phyloP scores from a whole-genome alignment of 306 rosid genomes.

The Ochetophila trinervis region DNA sequence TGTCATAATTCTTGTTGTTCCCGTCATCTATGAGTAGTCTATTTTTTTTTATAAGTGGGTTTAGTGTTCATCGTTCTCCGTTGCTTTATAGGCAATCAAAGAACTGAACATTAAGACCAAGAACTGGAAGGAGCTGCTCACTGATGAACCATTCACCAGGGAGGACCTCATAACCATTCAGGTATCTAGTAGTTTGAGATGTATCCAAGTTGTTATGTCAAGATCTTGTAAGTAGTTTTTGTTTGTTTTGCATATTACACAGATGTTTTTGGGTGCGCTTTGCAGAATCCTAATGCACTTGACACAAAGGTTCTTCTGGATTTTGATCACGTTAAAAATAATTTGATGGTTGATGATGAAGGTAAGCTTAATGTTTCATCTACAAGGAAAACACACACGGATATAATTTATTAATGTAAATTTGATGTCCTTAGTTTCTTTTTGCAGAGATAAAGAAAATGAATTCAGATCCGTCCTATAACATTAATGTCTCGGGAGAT shows the following conservation, averaged over 20 bases:
- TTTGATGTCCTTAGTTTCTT: conserved; percentile 21
- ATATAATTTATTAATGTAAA: conserved; percentile 8
- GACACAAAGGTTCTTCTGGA: conserved; percentile 79
- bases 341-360: conserved; percentile 78
- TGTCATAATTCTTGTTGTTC: conserved; percentile 20
- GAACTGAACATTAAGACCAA: conserved; percentile 89
- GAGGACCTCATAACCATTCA: conserved; percentile 91
- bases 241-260: conserved; percentile 17
- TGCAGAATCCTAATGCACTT: conserved; percentile 93
- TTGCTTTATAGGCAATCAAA: conserved; percentile 66
- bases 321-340: conserved; percentile 83
- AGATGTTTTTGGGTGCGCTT: conserved; percentile 22
- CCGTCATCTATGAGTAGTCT: neutral
- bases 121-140: conserved; percentile 98
- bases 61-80: neutral
- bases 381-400: conserved; percentile 17
- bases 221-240: conserved; percentile 8
- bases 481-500: conserved; percentile 85
- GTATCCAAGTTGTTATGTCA: conserved; percentile 14
- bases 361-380: conserved; percentile 48
- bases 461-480: conserved; percentile 69
- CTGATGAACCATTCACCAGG: conserved; percentile 82
- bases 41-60: conserved; percentile 6
- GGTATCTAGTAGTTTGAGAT: conserved; percentile 38
- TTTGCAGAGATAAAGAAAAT: conserved; percentile 64